Percentiles rank a stretch among this genome's conserved stretches.
Evolutionary conservation across 768 basidiomycete species (phyloP).

Genomic region (Suillus ampliporus): DNA sequence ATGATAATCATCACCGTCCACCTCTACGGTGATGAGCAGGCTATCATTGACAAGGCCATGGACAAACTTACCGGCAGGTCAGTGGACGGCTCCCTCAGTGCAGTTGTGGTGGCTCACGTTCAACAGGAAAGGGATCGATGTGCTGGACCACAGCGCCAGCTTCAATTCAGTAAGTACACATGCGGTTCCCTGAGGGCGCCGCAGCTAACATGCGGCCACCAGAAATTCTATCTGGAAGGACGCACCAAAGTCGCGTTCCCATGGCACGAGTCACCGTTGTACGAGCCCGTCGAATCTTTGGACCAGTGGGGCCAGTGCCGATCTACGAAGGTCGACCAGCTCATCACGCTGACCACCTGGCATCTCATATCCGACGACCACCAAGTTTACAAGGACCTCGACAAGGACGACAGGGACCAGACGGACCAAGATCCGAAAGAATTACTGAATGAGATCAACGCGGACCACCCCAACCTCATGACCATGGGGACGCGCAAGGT

Average conservation of each 20-base stretch:
- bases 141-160: neutral
- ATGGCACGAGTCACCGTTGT: neutral
- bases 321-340: neutral
- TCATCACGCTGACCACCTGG: neutral
- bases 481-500: neutral
- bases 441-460: no score
- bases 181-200: no score
- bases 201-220: neutral
- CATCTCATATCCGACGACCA: neutral
- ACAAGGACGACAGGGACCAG: neutral
- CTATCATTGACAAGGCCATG: neutral
- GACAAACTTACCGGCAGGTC: neutral
- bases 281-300: neutral
- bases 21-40: neutral
- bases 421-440: neutral
- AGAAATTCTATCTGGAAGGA: conserved; percentile 5
- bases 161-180: neutral
- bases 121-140: no score
- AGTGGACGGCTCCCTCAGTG: neutral
- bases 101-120: no score
- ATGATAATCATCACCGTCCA: neutral
- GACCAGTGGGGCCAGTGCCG: neutral
- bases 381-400: neutral
- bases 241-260: conserved; percentile 6
- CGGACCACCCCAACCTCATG: neutral